phyloP scores from a whole-genome alignment of 2,329 filamentous ascomycete species.

The Phialophora macrospora region DNA sequence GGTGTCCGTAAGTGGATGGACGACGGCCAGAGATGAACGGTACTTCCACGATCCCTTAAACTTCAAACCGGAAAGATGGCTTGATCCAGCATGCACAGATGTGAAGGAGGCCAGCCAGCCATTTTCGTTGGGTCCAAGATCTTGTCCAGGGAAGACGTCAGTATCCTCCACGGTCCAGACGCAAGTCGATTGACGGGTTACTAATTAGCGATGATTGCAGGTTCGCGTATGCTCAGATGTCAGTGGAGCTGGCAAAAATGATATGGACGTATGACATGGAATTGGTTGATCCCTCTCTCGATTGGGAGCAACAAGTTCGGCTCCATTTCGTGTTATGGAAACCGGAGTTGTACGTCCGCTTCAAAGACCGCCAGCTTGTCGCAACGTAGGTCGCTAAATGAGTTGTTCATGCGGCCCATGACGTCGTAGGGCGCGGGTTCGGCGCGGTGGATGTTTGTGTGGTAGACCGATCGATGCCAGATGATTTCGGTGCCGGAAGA shows the following conservation, averaged over 20 bases:
- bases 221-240: not conserved
- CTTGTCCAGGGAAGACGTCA: not conserved
- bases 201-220: not conserved
- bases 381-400: not conserved
- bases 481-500: too few relatives aligned
- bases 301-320: not conserved
- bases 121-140: not conserved
- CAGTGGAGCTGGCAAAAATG: not conserved
- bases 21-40: not conserved
- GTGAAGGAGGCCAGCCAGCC: not conserved
- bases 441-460: too few relatives aligned
- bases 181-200: not conserved
- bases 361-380: not conserved
- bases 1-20: not conserved
- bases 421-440: not conserved
- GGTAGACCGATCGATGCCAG: too few relatives aligned
- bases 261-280: not conserved
- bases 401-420: not conserved
- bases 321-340: not conserved
- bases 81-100: not conserved
- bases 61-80: not conserved
- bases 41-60: not conserved
- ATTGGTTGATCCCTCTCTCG: not conserved
- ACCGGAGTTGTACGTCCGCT: not conserved
- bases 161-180: not conserved